Conservation (phyloP, 2,329 filamentous ascomycete species). For the Fonsecaea erecta region DNA sequence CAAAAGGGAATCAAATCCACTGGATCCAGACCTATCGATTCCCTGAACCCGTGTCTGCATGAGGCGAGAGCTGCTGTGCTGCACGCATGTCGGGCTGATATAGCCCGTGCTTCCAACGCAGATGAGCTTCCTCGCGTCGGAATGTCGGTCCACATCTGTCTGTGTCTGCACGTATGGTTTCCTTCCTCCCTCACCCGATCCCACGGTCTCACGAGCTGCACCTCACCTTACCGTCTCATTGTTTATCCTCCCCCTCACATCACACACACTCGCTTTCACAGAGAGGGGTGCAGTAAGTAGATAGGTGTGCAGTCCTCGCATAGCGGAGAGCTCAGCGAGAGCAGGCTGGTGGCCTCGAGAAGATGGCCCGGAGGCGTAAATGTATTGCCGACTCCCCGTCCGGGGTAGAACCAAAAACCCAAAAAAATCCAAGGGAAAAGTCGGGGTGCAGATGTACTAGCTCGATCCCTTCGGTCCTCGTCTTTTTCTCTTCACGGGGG, state of each 20-base stretch:
- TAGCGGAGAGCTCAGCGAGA: background rate
- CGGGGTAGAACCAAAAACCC: no score
- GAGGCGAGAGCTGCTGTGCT: background rate
- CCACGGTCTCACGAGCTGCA: background rate
- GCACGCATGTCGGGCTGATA: background rate
- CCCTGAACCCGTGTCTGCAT: background rate
- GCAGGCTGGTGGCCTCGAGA: no score
- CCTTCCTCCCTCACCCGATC: background rate
- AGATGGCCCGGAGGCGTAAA: background rate
- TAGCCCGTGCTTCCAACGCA: background rate
- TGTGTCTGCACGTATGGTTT: no score
- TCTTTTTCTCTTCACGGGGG: no score
- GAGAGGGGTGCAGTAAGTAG: no score
- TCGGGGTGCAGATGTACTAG: constrained; percentile 6
- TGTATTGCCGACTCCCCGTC: constrained; percentile 6
- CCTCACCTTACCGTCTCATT: constrained; percentile 1
- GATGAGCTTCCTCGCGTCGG: background rate
- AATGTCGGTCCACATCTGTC: no score
- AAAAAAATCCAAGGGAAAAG: constrained; percentile 6
- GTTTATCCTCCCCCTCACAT: background rate
- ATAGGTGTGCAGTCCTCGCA: background rate
- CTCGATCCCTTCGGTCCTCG: background rate
- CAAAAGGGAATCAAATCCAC: background rate
- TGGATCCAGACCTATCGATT: background rate
- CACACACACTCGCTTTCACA: background rate